Percentiles rank a stretch among this genome's conserved stretches.
phyloP scores from a whole-genome alignment of 257 asterid genomes.

The Misopates orontium region DNA sequence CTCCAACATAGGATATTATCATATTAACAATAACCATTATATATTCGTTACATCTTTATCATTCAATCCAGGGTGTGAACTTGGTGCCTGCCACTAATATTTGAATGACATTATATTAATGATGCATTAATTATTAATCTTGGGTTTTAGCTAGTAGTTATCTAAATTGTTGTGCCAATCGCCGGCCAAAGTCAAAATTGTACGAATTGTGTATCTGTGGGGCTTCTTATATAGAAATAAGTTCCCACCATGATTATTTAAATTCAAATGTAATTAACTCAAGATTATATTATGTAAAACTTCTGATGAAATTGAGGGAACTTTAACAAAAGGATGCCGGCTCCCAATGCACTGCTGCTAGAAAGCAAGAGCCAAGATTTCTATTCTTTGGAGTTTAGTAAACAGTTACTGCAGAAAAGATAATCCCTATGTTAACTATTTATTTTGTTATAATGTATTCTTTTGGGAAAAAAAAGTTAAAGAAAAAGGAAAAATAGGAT shows the following conservation, averaged over 20 bases:
- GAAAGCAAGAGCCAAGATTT: conserved; percentile 21
- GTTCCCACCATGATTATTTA: conserved; percentile 36
- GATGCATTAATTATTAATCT: conserved; percentile 36
- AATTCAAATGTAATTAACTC: conserved; percentile 33
- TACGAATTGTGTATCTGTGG: conserved; percentile 25
- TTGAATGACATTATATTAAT: conserved; percentile 23
- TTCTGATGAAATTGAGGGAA: conserved; percentile 24
- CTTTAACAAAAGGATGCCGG: conserved; percentile 27
- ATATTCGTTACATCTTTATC: background rate
- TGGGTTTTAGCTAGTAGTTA: conserved; percentile 36
- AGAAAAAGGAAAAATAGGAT: no score
- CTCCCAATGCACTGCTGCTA: conserved; percentile 22
- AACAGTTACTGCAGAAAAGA: conserved; percentile 3
- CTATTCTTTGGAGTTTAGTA: conserved; percentile 17
- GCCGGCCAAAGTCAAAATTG: conserved; percentile 52
- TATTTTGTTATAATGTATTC: background rate
- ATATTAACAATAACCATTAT: background rate
- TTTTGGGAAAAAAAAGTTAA: conserved; percentile 6
- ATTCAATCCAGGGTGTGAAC: conserved; percentile 14
- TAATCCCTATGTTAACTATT: background rate
- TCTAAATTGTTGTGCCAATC: conserved; percentile 36
- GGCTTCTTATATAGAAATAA: conserved; percentile 38
- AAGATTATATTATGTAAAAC: conserved; percentile 15
- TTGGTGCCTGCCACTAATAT: conserved; percentile 27
- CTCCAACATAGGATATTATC: background rate